Evolutionary conservation across 2,329 filamentous ascomycete genomes (phyloP), one percentile per base, ranked within the genome.

Genomic region (Chaetomium strumarium): DNA sequence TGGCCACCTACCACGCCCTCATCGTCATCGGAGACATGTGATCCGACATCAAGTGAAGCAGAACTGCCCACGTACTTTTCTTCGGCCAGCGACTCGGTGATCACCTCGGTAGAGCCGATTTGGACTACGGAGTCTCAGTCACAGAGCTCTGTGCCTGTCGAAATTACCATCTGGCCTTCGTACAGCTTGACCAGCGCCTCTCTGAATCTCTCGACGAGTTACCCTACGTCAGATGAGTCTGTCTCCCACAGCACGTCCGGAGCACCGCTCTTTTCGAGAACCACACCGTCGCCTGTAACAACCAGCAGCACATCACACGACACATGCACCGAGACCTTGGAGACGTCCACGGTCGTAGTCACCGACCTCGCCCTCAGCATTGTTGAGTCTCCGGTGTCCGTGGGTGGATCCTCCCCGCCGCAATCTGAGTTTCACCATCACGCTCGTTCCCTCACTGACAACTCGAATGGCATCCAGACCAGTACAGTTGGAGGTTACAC

Each of bases 341-440:
- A 11, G 14, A 2, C 45, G 5, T 47, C 45, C 12, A 2, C 10
- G 2, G 11, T 13, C 30, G 11, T 29, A 19, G 11, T n/a, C 30
- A 37, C 11, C 6, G 40, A 34, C 29, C 24, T 29, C 37, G 9
- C 30, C 12, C 11, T 42, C 43, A 29, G 29, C 16, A 29, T 41
- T 11, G 14, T 47, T 16, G 40, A 17, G 9, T 33, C 39, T 31
- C 17, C 14, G 19, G 29, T 30, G 1, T 39, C 46, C 1, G 36
- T 49, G 12, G 53, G 45, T 14, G 12, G 38, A 9, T 17, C 52
- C 17, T 47, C 53, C 10, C 54, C 55, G 6, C 53, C 55, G 1
- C 54, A 58, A 38, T 55, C 57, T 2, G 54, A 58, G 24, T 46
- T 60, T 20, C 51, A 46, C 19, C 51, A 55, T 12, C 49, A 47